Base-by-base conservation (phyloP, 768 basidiomycete species). In the Psilocybe azurescens region DNA sequence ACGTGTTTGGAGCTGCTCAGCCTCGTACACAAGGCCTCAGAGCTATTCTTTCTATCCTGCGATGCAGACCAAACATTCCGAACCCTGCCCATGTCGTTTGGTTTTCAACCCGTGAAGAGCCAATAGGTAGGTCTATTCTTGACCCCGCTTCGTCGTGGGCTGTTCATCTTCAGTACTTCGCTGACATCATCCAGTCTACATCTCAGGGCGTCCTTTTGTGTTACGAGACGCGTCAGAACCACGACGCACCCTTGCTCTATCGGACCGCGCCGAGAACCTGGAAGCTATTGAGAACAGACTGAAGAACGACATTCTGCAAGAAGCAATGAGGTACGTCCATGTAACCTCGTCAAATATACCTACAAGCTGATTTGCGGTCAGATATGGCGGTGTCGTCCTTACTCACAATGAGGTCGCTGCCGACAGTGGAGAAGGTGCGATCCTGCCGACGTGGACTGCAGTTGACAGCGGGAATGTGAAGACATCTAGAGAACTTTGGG, bases 41-140 rank as follows among this genome's bases (percentile, higher is more conserved):
- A 50, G 95, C 94, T 2, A 93, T 99, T 53, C 78, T 99, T 3
- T 94, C 94, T 20, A 82, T 95, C 10, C 84, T 99, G 5, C 81
- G 89, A 38, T 91, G 90, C 65, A 79, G 89, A 30, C 92, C 92
- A 8, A 85, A 83, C 57, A 83, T 81, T 33, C 69, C 76, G 3
- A 81, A 88, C 63, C 84, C 89, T 10, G 86, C 89, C 2, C 90
- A 88, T 68, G 93, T 93, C 3, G 89, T 97, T 30, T 99, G 95
- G 95, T 94, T 99, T 75, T 97, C 92, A 30, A 97, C 97, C 11
- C 84, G 97, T 67, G 97, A 99, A 75, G 97, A 99, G 72, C 95
- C 96, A 3, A 87, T 97, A 56, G 87, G 95, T 94, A 74, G 63
- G 88, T 80, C 29, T 29, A 33, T 41, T 54, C 13, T 30, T 10